A percentile compares a stretch with the other conserved stretches of the same genome.
Conservation (phyloP, 2,329 filamentous ascomycete genomes). For the Akanthomyces uredinophilus region DNA sequence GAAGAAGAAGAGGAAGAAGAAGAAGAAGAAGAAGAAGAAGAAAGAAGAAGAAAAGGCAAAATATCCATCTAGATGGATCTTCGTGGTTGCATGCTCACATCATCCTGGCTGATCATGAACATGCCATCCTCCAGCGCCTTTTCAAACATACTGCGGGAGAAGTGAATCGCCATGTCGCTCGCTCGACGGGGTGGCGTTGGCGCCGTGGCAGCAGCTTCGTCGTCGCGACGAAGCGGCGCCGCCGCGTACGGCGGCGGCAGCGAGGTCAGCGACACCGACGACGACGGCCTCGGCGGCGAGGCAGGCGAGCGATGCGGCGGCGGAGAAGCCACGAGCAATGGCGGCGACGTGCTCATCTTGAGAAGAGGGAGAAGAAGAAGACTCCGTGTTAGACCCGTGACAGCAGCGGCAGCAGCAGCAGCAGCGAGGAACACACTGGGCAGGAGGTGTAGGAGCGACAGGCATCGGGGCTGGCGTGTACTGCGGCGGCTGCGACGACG, state of each 20-base stretch:
- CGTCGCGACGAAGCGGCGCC: background rate
- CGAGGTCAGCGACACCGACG: background rate
- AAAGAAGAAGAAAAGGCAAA: background rate
- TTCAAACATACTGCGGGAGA: background rate
- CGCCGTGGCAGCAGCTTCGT: background rate
- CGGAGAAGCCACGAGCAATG: background rate
- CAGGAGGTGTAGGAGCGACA: background rate
- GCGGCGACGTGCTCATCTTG: background rate
- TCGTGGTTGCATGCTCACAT: background rate
- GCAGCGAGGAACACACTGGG: background rate
- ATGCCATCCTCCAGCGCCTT: background rate
- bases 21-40: background rate
- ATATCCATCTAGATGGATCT: background rate
- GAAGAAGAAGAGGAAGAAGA: background rate
- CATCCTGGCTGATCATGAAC: background rate
- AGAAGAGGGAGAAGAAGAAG: no score
- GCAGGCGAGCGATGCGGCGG: background rate
- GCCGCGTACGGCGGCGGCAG: constrained; percentile 1
- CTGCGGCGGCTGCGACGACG: background rate
- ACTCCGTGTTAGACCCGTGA: background rate
- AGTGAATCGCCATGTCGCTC: background rate
- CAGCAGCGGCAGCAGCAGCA: background rate
- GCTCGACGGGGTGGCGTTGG: background rate
- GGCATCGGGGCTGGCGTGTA: background rate
- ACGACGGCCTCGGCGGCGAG: background rate